Evolutionary conservation across 441 rosid genomes (phyloP).

Genomic region (Syzygium malaccense): DNA sequence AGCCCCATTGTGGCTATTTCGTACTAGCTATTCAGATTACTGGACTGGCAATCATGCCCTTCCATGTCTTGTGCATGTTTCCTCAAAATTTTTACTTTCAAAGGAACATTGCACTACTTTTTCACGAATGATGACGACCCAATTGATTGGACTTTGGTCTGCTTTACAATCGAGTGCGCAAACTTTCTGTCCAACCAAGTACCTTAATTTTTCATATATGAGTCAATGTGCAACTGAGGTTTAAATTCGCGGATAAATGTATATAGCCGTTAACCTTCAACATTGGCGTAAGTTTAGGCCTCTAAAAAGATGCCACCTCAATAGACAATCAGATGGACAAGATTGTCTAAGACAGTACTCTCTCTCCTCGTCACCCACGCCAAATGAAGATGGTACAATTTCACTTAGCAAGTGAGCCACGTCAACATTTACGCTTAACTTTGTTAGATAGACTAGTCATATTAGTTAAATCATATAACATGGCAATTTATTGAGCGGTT

Average conservation of each 20-base stretch:
- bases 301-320: not conserved
- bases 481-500: not conserved
- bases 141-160: not conserved
- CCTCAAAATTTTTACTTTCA: not conserved
- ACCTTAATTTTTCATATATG: not conserved
- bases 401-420: not conserved
- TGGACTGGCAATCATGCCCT: not conserved
- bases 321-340: not conserved
- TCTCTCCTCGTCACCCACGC: no score
- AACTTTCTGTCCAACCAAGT: not conserved
- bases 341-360: not conserved
- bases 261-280: not conserved
- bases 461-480: not conserved
- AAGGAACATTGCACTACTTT: not conserved
- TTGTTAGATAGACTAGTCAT: not conserved
- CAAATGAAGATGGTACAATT: no score
- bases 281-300: not conserved
- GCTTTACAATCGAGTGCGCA: not conserved
- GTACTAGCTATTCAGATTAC: no score
- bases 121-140: not conserved
- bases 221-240: not conserved
- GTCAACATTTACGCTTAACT: not conserved
- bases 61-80: no score
- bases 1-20: slow-evolving; percentile 33
- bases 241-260: not conserved